Evolutionary conservation across 2,329 filamentous ascomycete species (phyloP).

Genomic region (Ophiostoma novo-ulmi): DNA sequence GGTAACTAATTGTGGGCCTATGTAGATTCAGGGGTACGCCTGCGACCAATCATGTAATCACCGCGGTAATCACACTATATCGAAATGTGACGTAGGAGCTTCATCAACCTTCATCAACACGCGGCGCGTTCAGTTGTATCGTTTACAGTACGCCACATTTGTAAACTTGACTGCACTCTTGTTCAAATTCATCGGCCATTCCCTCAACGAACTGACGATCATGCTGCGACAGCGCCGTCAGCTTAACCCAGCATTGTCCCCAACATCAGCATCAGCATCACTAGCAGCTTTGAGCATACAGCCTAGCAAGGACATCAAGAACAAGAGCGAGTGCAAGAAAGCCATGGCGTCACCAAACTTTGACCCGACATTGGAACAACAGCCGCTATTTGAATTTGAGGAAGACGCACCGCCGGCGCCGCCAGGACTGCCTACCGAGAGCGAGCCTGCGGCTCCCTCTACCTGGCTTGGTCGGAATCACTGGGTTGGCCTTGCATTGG

Average conservation of each 20-base stretch:
- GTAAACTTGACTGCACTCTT: too few species aligned
- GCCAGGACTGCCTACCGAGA: neutral
- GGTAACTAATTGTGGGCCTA: neutral
- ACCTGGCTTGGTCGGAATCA: conserved; percentile 37
- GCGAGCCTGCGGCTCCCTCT: neutral
- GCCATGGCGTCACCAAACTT: neutral
- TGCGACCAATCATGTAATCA: neutral
- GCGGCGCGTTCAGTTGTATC: neutral
- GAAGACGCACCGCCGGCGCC: neutral
- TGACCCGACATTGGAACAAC: neutral
- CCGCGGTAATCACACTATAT: neutral
- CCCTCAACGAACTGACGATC: neutral
- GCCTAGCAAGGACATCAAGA: neutral
- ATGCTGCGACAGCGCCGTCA: conserved; percentile 22
- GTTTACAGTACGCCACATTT: neutral
- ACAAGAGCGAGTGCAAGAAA: neutral
- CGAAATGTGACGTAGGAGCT: conserved; percentile 8
- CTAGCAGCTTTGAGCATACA: neutral
- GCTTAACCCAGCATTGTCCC: neutral
- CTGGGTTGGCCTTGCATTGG: conserved; percentile 65
- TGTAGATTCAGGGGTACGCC: neutral
- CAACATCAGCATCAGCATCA: neutral
- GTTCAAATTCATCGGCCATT: neutral
- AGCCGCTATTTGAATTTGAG: neutral
- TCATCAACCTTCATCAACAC: neutral